Evolutionary conservation across 2,329 filamentous ascomycete genomes (phyloP).

Genomic region (Colletotrichum limetticola): DNA sequence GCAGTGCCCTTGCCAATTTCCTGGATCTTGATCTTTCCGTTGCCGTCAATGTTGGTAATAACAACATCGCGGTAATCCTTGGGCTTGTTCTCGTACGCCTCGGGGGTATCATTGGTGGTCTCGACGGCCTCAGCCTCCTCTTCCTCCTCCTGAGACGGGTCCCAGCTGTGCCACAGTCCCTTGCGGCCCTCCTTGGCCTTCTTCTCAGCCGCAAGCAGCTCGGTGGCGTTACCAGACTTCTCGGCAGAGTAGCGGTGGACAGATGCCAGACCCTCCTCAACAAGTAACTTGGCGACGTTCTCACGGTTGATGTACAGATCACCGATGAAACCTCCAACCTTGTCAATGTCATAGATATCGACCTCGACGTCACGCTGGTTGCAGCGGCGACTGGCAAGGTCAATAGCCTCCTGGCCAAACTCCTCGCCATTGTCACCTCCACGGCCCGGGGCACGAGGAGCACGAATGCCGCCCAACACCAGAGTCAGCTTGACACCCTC

Average conservation of each 20-base stretch:
- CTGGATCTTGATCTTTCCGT: constrained; percentile 88
- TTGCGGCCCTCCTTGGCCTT: constrained; percentile 89
- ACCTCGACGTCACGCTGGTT: constrained; percentile 97
- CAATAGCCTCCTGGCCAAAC: constrained; percentile 93
- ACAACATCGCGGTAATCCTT: constrained; percentile 92
- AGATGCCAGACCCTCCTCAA: constrained; percentile 92
- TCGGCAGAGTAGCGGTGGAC: constrained; percentile 97
- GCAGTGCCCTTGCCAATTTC: constrained; percentile 88
- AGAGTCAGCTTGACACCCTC: constrained; percentile 96
- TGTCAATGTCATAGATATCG: constrained; percentile 94
- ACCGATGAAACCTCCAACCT: constrained; percentile 97
- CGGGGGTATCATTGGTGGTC: constrained; percentile 57
- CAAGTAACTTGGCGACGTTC: constrained; percentile 91
- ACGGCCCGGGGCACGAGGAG: constrained; percentile 83
- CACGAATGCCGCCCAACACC: constrained; percentile 91
- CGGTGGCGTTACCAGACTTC: constrained; percentile 88
- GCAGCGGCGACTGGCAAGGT: constrained; percentile 87
- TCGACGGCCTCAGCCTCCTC: constrained; percentile 64
- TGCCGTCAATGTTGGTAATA: constrained; percentile 88
- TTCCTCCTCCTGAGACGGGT: constrained; percentile 82
- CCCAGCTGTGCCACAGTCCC: constrained; percentile 93
- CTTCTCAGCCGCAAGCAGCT: constrained; percentile 88
- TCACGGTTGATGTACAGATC: constrained; percentile 93
- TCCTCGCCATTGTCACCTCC: constrained; percentile 86
- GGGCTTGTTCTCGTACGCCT: constrained; percentile 70